These are phyloP conservation scores for Batkoa obscura DNA, from an alignment of 371 early-diverging fungal species.

Conservation along the genomic window DNA sequence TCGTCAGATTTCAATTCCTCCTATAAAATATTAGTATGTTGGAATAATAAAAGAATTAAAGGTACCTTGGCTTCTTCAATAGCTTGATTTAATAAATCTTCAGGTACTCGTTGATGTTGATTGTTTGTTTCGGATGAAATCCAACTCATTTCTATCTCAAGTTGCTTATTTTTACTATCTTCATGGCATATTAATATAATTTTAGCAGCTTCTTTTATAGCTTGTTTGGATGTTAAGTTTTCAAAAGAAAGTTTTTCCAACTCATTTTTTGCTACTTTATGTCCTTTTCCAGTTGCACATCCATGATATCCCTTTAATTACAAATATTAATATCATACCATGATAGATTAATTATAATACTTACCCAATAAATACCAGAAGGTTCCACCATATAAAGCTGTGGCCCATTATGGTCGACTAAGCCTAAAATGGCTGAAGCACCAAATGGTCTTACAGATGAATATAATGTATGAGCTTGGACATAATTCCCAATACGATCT, in stretches of 20 bases:
- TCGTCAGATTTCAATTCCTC: too few species aligned
- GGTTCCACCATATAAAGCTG: conserved; percentile 91
- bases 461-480: conserved; percentile 90
- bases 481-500: conserved; percentile 78
- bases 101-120: conserved; percentile 70
- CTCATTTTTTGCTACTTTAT: conserved; percentile 91
- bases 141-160: conserved; percentile 95
- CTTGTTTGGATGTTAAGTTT: conserved; percentile 69
- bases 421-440: conserved; percentile 59
- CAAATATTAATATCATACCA: background rate
- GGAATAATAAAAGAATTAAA: too few species aligned
- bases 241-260: conserved; percentile 85
- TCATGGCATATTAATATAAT: conserved; percentile 92
- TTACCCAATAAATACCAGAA: conserved; percentile 85
- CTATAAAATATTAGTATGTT: too few species aligned
- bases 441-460: conserved; percentile 97
- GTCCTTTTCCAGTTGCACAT: conserved; percentile 90
- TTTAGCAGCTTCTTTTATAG: conserved; percentile 83
- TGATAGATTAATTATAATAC: background rate
- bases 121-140: conserved; percentile 66
- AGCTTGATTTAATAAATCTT: conserved; percentile 70
- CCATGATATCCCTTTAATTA: conserved; percentile 84
- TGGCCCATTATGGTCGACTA: conserved; percentile 62
- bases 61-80: conserved; percentile 58
- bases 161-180: conserved; percentile 91